Evolutionary conservation across 2,329 filamentous ascomycete genomes (phyloP).

Genomic region (Gyromitra esculenta): DNA sequence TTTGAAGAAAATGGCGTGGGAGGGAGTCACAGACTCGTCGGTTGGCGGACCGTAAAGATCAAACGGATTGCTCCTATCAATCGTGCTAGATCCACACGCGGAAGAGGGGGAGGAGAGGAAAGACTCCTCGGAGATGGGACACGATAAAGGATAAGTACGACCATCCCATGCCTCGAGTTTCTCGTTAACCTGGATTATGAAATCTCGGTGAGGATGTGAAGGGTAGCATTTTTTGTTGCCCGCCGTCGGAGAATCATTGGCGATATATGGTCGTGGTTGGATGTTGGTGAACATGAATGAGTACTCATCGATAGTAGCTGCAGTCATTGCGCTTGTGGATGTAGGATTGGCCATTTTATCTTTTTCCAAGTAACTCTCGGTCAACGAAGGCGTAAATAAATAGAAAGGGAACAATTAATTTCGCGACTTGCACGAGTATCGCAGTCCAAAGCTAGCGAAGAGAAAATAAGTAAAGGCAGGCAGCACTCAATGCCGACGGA

Average conservation of each 20-base stretch:
- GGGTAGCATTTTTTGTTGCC: conserved; percentile 30
- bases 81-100: conserved; percentile 24
- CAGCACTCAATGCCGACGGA: conserved; percentile 40
- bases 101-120: conserved; percentile 20
- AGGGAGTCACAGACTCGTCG: conserved; percentile 41
- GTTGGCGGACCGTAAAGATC: conserved; percentile 41
- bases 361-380: conserved; percentile 14
- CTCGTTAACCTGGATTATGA: conserved; percentile 41
- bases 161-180: conserved; percentile 43
- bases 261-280: conserved; percentile 22
- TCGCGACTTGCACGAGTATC: conserved; percentile 32
- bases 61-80: conserved; percentile 48
- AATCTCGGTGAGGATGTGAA: conserved; percentile 43
- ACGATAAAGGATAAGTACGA: conserved; percentile 38
- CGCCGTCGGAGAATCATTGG: conserved; percentile 35
- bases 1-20: conserved; percentile 37
- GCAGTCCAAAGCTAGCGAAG: conserved; percentile 34
- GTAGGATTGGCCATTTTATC: conserved; percentile 26
- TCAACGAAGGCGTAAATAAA: conserved; percentile 25
- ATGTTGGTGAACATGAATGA: conserved; percentile 48
- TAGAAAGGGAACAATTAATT: conserved; percentile 26
- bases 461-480: conserved; percentile 10
- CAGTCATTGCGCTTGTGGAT: conserved; percentile 39
- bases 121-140: conserved; percentile 29
- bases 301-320: conserved; percentile 45